Conservation (phyloP, 805 yeast genomes). For the Lipomyces japonicus region DNA sequence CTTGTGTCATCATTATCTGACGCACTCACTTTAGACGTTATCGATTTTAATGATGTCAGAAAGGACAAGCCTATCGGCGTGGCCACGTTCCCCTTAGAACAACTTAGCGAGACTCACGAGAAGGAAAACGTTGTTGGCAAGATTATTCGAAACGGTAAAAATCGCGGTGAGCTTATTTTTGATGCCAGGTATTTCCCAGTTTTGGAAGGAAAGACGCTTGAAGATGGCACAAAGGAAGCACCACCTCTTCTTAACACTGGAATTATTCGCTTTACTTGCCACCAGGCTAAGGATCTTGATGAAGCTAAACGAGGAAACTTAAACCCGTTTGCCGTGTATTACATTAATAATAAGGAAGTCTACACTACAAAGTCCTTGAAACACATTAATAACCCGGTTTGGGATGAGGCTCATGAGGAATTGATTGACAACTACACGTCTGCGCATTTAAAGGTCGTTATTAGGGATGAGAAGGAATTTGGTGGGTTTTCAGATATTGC, state of each 20-base stretch:
- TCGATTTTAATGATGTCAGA: slow-evolving; percentile 74
- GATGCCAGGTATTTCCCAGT: slow-evolving; percentile 77
- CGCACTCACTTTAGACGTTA: slow-evolving; percentile 66
- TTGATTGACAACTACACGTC: slow-evolving; percentile 69
- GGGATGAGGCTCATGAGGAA: slow-evolving; percentile 60
- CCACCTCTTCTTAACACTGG: slow-evolving; percentile 95
- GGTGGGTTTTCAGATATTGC: slow-evolving; percentile 58
- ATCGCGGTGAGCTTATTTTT: slow-evolving; percentile 69
- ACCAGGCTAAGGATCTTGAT: slow-evolving; percentile 57
- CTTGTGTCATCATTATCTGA: slow-evolving; percentile 74
- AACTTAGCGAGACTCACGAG: slow-evolving; percentile 48
- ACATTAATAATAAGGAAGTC: slow-evolving; percentile 57
- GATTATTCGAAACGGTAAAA: slow-evolving; percentile 76
- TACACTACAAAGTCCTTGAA: slow-evolving; percentile 57
- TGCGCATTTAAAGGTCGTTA: slow-evolving; percentile 60
- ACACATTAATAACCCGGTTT: slow-evolving; percentile 62
- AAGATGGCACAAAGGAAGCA: slow-evolving; percentile 79
- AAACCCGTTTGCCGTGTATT: slow-evolving; percentile 67
- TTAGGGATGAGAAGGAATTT: slow-evolving; percentile 60
- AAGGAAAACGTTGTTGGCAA: slow-evolving; percentile 51
- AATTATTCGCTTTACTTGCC: slow-evolving; percentile 65
- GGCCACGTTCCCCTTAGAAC: slow-evolving; percentile 67
- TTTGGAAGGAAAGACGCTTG: slow-evolving; percentile 46
- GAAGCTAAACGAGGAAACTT: slow-evolving; percentile 46
- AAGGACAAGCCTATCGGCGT: slow-evolving; percentile 78